These are phyloP conservation scores for Kodamaea alishanica DNA, from an alignment of 1,139 yeast genomes.

Conservation along the genomic window DNA sequence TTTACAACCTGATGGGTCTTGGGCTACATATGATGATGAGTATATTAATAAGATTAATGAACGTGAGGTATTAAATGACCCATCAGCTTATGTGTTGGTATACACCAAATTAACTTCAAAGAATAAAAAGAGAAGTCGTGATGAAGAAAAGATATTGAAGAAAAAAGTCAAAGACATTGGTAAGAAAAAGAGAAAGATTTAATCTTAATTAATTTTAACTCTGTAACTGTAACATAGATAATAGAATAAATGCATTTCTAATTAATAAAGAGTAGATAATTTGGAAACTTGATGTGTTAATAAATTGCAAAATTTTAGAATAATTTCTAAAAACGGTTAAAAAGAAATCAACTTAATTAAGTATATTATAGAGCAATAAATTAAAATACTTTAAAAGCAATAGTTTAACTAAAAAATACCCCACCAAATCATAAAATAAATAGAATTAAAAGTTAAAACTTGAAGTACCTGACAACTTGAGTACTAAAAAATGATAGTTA, in stretches of 20 bases:
- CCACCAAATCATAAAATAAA: too few relatives aligned
- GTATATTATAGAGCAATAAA: too few relatives aligned
- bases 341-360: too few relatives aligned
- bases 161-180: conserved; percentile 8
- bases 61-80: conserved; percentile 71
- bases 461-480: too few relatives aligned
- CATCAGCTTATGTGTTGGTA: conserved; percentile 84
- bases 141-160: conserved; percentile 4
- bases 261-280: not conserved
- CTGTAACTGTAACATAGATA: conserved; percentile 1
- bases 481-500: too few relatives aligned
- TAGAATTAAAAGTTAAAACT: too few relatives aligned
- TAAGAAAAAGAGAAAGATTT: conserved; percentile 14
- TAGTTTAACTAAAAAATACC: too few relatives aligned
- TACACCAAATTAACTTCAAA: conserved; percentile 71
- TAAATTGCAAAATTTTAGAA: not conserved
- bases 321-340: too few relatives aligned
- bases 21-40: conserved; percentile 96
- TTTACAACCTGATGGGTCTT: conserved; percentile 82
- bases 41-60: conserved; percentile 72
- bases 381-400: too few relatives aligned
- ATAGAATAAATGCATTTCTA: not conserved
- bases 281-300: not conserved
- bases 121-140: conserved; percentile 12
- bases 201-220: not conserved